These are phyloP conservation scores for Mucor velutinosus DNA, from an alignment of 371 early-diverging fungal genomes.

Conservation along the genomic window DNA sequence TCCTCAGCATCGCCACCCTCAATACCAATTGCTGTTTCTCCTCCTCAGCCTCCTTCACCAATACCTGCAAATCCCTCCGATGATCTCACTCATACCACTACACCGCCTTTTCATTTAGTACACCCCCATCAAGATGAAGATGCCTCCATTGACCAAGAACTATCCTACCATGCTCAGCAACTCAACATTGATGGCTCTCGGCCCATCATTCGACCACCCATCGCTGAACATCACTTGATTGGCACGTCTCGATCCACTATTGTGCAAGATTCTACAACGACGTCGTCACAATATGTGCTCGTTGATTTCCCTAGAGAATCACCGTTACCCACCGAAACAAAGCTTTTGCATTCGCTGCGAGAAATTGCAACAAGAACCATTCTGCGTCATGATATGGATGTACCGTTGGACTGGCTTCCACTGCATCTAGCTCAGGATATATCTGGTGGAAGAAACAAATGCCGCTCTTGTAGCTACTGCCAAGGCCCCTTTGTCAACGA, in stretches of 20 bases:
- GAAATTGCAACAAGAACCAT: conserved; percentile 25
- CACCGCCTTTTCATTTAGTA: neutral
- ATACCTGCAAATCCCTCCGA: neutral
- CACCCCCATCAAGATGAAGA: conserved; percentile 39
- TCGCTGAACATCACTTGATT: neutral
- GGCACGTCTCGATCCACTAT: conserved; percentile 18
- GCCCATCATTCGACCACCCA: conserved; percentile 21
- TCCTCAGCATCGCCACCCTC: neutral
- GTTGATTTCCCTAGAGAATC: conserved; percentile 11
- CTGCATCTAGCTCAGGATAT: conserved; percentile 48
- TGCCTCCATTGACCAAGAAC: conserved; percentile 46
- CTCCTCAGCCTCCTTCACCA: too few species aligned
- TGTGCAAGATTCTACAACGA: conserved; percentile 3
- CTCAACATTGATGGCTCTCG: conserved; percentile 43
- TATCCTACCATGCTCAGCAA: conserved; percentile 45
- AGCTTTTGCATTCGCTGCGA: conserved; percentile 16
- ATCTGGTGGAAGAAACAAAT: conserved; percentile 31
- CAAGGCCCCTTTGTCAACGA: conserved; percentile 60
- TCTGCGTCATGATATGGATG: conserved; percentile 14
- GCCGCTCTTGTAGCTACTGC: conserved; percentile 50
- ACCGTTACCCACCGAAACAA: conserved; percentile 11
- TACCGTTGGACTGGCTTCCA: conserved; percentile 41
- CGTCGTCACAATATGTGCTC: conserved; percentile 6
- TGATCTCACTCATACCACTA: neutral
- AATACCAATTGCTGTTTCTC: too few species aligned